phyloP scores from a whole-genome alignment of 768 basidiomycete species.

The Asterophora lycoperdoides region DNA sequence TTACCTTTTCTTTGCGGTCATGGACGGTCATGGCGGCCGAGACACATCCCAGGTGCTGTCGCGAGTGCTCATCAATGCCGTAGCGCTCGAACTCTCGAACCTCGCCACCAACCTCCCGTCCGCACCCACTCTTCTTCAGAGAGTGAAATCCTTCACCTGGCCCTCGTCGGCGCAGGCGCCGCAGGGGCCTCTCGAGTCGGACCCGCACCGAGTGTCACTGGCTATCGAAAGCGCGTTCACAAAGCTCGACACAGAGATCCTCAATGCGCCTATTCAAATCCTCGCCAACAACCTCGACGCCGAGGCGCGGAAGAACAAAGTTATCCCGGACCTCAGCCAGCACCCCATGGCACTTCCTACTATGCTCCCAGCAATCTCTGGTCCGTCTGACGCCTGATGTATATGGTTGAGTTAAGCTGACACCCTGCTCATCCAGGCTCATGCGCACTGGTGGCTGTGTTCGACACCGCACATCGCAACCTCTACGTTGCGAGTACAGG shows the following conservation, averaged over 20 bases:
- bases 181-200: conserved; percentile 25
- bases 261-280: conserved; percentile 71
- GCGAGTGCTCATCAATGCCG: conserved; percentile 78
- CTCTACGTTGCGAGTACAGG: conserved; percentile 91
- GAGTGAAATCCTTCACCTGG: conserved; percentile 37
- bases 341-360: conserved; percentile 66
- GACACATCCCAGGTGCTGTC: conserved; percentile 84
- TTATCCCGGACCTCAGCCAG: conserved; percentile 60
- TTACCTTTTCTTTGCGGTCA: conserved; percentile 79
- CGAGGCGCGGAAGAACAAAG: conserved; percentile 45
- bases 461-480: conserved; percentile 80
- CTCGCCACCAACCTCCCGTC: conserved; percentile 39
- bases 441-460: conserved; percentile 83
- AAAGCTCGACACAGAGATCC: conserved; percentile 80
- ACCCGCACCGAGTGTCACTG: conserved; percentile 51
- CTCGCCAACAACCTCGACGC: conserved; percentile 56
- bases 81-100: conserved; percentile 67
- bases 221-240: conserved; percentile 78
- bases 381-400: conserved; percentile 29
- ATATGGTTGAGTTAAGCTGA: conserved; percentile 13
- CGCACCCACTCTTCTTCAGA: conserved; percentile 28
- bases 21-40: conserved; percentile 87
- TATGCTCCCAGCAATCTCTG: conserved; percentile 83
- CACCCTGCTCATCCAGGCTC: conserved; percentile 55
- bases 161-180: conserved; percentile 24